Evolutionary conservation across 352 stramenopile species (phyloP), one percentile per base, ranked within the genome.

Genomic region (Globisporangium yorkense): DNA sequence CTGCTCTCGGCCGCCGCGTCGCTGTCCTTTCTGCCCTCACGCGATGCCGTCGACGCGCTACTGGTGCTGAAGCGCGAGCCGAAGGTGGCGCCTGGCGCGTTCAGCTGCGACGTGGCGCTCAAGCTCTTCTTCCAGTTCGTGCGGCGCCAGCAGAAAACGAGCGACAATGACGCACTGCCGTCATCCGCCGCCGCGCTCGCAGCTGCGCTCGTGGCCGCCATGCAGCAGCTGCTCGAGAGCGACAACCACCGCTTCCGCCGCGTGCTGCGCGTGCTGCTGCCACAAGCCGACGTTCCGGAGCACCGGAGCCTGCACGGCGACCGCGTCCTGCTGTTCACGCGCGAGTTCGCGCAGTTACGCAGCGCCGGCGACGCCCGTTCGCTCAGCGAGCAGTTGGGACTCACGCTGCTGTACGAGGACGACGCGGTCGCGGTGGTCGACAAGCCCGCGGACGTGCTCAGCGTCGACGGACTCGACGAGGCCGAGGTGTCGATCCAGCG

Each of bases 371-470:
- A 37, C 33, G 33, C 6, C 5, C 41, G 49, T 57, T 13, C 39
- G 61, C 5, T 24, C 49, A 33, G 35, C 45, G 54, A 18, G 10
- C 47, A 60, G 37, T 57, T 49, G 15, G 62, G 48, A 39, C 66
- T 58, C 1, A 5, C 29, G 0, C 66, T 87, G n/a, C 24, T 89
- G 13, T 82, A 78, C 64, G 64, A 55, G 33, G 82, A 89, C 46
- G 72, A 84, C 33, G 59, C 67, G 1, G 53, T 92, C 44, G 52
- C 77, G 12, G 78, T 89, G 5, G 68, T 92, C 15, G 51, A 87
- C 50, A 92, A 92, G 16, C 76, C 77, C 0, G 54, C 71, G 1
- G 75, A 80, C 37, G 48, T 88, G 41, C 61, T 83, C 33, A 90
- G 71, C 49, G 80, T 92, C 3, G 75, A 87, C 20, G 75, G 76